Conservation (phyloP, 2,329 filamentous ascomycete species). For the Pestalotiopsis sp. region DNA sequence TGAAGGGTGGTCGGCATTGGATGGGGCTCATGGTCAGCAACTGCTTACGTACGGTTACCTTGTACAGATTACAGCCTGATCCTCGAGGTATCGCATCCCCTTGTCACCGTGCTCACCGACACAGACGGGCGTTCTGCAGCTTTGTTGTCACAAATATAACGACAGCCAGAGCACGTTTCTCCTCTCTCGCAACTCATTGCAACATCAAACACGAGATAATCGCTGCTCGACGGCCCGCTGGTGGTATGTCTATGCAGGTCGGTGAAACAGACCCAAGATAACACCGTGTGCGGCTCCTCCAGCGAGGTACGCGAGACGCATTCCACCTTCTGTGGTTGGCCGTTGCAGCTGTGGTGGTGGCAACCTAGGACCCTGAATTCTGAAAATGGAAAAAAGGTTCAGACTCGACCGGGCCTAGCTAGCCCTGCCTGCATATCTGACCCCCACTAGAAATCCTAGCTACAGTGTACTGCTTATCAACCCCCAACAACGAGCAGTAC, state of each 20-base stretch:
- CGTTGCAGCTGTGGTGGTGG: background rate
- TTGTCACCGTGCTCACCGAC: background rate
- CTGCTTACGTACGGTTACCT: background rate
- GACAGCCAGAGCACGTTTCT: background rate
- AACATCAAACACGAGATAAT: background rate
- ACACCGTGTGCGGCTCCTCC: background rate
- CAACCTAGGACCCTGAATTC: conserved; percentile 8
- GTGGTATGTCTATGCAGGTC: background rate
- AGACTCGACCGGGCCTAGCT: background rate
- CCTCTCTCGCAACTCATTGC: background rate
- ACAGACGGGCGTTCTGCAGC: background rate
- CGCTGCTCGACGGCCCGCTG: background rate
- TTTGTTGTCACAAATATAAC: background rate
- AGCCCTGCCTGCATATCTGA: background rate
- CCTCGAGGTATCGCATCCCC: background rate
- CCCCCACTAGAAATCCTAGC: background rate
- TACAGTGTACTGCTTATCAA: conserved; percentile 2
- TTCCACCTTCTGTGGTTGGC: background rate
- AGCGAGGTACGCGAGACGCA: background rate
- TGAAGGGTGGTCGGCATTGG: background rate
- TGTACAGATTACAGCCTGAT: background rate
- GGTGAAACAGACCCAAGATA: background rate
- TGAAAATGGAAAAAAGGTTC: background rate
- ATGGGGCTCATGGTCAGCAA: background rate
- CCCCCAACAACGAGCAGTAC: background rate